Evolutionary conservation across 306 rosid genomes (phyloP).

Genomic region (Mimosa pudica): DNA sequence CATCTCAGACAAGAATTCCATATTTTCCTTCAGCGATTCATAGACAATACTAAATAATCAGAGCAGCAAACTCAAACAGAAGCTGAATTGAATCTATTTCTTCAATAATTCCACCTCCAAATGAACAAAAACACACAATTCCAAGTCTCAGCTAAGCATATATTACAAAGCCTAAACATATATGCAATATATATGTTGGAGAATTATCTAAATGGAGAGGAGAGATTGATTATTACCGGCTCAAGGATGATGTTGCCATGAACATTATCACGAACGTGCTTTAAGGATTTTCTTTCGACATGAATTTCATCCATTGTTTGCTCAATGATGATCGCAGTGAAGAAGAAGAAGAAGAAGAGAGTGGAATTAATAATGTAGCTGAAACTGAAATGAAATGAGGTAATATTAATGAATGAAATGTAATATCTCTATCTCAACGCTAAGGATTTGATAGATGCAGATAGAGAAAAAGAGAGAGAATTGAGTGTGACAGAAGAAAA

Average conservation of each 20-base stretch:
- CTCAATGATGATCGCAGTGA: conserved; percentile 15
- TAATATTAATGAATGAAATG: not conserved
- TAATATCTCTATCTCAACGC: not conserved
- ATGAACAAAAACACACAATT: not conserved
- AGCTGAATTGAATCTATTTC: not conserved
- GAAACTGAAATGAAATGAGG: not conserved
- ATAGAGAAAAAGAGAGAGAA: not conserved
- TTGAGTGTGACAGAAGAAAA: not conserved
- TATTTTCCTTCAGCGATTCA: conserved; percentile 1
- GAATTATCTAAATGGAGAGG: not conserved
- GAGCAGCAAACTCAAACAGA: not conserved
- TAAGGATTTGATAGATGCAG: not conserved
- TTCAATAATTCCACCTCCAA: not conserved
- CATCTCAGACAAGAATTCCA: conserved; percentile 7
- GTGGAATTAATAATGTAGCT: conserved; percentile 1
- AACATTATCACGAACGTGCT: conserved; percentile 70
- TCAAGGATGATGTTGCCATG: conserved; percentile 76
- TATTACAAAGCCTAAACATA: not conserved
- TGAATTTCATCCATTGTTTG: conserved; percentile 24
- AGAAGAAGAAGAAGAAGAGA: not conserved
- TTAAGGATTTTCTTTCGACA: conserved; percentile 45
- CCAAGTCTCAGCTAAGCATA: not conserved
- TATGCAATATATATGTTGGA: not conserved
- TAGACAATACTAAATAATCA: not conserved
- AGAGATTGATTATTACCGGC: conserved; percentile 44